phyloP scores from a whole-genome alignment of 352 stramenopile genomes.

The Phytophthora multivora region DNA sequence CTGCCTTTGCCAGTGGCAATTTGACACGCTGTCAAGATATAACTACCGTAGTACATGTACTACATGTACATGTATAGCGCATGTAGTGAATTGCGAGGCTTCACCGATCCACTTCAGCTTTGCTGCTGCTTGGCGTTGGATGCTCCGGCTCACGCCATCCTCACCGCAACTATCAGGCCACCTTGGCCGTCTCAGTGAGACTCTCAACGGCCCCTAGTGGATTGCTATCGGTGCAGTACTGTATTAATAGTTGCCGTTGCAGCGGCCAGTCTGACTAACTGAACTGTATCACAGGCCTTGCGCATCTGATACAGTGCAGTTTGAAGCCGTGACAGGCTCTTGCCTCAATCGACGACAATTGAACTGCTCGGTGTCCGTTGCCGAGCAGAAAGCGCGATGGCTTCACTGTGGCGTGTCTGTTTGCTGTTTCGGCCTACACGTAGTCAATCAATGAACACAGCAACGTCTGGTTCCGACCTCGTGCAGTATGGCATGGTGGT shows the following conservation, averaged over 20 bases:
- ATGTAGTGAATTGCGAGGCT: neutral
- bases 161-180: neutral
- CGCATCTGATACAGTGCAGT: conserved; percentile 26
- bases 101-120: neutral
- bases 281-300: conserved; percentile 8
- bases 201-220: neutral
- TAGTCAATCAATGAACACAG: neutral
- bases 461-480: conserved; percentile 14
- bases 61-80: no score
- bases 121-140: neutral
- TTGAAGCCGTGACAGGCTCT: conserved; percentile 25
- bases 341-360: conserved; percentile 6
- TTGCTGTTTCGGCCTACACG: neutral
- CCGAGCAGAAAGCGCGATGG: conserved; percentile 27
- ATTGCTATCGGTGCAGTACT: neutral
- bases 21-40: no score
- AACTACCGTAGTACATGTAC: no score
- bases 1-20: no score
- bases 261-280: neutral
- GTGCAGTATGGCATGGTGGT: neutral
- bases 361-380: conserved; percentile 1
- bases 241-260: neutral
- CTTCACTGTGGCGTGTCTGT: conserved; percentile 8
- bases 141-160: neutral
- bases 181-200: conserved; percentile 13